Conservation (phyloP, 1,284 basidiomycete species). For the Stereum hirsutum region DNA sequence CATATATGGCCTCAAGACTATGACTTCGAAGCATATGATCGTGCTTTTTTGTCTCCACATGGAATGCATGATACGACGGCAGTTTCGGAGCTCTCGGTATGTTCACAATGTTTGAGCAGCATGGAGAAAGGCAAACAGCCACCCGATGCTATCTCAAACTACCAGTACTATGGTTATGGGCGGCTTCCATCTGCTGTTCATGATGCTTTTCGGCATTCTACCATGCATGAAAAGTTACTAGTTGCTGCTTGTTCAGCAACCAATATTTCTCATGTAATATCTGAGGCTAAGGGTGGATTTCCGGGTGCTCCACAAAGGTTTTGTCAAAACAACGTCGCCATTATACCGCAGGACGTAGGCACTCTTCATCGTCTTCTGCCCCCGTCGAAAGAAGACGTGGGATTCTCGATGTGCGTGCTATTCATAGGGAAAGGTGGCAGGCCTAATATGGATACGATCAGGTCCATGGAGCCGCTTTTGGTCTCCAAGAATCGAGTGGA, state of each 20-base stretch:
- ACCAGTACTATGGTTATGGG: conserved; percentile 1
- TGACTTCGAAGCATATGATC: neutral
- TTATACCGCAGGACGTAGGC: conserved; percentile 1
- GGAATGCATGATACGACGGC: neutral
- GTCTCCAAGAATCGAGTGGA: neutral
- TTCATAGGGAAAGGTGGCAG: neutral
- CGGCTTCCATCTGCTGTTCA: neutral
- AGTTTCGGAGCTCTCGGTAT: no score
- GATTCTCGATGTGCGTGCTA: neutral
- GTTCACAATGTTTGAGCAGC: neutral
- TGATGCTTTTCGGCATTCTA: neutral
- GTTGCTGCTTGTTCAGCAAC: neutral
- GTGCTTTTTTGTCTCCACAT: neutral
- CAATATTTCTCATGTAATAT: neutral
- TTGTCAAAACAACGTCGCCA: neutral
- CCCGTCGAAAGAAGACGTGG: neutral
- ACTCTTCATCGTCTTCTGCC: neutral
- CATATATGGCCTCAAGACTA: neutral
- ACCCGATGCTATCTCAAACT: conserved; percentile 1
- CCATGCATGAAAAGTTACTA: neutral
- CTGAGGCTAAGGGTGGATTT: neutral
- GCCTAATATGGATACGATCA: neutral
- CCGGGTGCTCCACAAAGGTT: neutral
- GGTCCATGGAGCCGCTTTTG: neutral
- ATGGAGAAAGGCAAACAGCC: neutral